Conservation (phyloP, 495 filamentous ascomycete species). For the Sporormia fimetaria region DNA sequence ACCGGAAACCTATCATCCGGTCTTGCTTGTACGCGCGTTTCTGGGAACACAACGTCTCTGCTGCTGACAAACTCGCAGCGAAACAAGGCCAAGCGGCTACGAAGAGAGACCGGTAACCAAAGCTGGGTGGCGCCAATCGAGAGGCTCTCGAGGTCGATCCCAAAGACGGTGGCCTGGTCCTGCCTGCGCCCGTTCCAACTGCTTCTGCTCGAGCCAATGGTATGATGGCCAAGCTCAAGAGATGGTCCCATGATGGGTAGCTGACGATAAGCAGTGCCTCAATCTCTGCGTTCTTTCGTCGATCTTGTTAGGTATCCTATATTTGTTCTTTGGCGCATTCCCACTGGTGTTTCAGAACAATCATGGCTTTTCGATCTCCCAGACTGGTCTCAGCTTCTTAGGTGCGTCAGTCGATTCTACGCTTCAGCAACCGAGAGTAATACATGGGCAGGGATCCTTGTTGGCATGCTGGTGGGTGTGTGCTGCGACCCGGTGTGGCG, state of each 20-base stretch:
- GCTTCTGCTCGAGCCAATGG: constrained; percentile 71
- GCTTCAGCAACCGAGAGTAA: too few relatives aligned
- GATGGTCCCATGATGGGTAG: constrained; percentile 8
- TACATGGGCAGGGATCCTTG: too few relatives aligned
- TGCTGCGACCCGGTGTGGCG: constrained; percentile 69
- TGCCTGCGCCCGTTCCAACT: constrained; percentile 75
- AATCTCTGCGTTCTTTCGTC: constrained; percentile 78
- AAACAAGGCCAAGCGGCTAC: constrained; percentile 57
- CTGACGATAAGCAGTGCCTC: constrained; percentile 40
- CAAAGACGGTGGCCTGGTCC: constrained; percentile 55
- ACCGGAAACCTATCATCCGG: constrained; percentile 83
- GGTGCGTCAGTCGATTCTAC: too few relatives aligned
- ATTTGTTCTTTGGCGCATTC: constrained; percentile 94
- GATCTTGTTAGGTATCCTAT: constrained; percentile 75
- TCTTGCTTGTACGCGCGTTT: too few relatives aligned
- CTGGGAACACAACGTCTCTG: too few relatives aligned
- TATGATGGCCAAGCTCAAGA: background rate
- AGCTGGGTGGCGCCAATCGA: constrained; percentile 75
- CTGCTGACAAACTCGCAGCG: too few relatives aligned
- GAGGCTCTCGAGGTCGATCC: constrained; percentile 57
- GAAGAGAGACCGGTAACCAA: constrained; percentile 67
- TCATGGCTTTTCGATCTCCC: constrained; percentile 70
- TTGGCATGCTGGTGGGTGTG: constrained; percentile 64
- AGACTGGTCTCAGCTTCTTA: constrained; percentile 70
- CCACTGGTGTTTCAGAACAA: constrained; percentile 66